phyloP scores from a whole-genome alignment of 73 alveolate species.

The Effrenium voratum region DNA sequence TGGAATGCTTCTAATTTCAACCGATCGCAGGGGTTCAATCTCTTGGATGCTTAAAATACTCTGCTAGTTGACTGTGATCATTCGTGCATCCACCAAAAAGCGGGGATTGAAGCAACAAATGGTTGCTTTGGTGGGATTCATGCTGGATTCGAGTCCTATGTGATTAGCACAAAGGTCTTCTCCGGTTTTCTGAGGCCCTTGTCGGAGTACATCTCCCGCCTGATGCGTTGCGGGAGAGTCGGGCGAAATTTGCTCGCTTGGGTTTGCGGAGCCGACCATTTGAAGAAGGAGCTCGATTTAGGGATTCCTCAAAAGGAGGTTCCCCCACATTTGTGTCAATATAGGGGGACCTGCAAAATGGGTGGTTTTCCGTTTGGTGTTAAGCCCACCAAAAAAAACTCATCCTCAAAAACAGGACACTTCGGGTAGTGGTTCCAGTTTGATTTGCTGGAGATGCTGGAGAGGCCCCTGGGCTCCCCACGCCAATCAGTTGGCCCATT shows the following conservation, averaged over 20 bases:
- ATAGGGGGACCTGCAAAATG: not conserved
- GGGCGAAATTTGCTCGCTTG: not conserved
- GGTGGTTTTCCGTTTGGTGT: not conserved
- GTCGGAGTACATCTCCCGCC: constrained; percentile 58
- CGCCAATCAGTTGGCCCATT: too few relatives aligned
- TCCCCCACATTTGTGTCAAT: not conserved
- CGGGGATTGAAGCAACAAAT: not conserved
- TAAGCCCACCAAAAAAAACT: not conserved
- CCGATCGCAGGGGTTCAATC: too few relatives aligned
- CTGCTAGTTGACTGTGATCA: too few relatives aligned
- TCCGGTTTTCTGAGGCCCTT: constrained; percentile 3
- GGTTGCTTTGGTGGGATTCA: not conserved
- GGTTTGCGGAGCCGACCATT: too few relatives aligned
- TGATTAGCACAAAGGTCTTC: not conserved
- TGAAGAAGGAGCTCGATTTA: not conserved
- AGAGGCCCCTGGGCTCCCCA: too few relatives aligned
- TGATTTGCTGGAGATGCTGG: too few relatives aligned
- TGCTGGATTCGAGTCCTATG: not conserved
- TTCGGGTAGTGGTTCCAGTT: too few relatives aligned
- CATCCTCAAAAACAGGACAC: not conserved
- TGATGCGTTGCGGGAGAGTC: constrained; percentile 55
- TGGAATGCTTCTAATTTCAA: too few relatives aligned
- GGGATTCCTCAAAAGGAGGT: not conserved
- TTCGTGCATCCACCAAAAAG: too few relatives aligned
- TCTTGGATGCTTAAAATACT: too few relatives aligned